Conservation (phyloP, 1,284 basidiomycete species). For the Boletus putidus region DNA sequence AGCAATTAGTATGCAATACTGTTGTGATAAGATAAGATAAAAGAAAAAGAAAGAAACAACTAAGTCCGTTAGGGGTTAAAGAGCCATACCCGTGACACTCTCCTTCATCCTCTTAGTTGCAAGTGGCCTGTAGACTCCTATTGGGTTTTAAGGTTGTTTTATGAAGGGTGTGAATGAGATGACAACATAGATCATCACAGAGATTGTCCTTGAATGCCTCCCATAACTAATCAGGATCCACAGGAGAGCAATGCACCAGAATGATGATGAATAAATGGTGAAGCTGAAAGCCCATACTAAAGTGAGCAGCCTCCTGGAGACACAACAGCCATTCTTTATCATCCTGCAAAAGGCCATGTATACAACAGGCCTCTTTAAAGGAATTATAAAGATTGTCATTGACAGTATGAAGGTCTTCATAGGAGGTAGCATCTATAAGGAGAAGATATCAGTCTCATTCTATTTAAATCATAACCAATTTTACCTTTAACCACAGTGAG, state of each 20-base stretch:
- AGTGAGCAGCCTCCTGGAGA: constrained; percentile 36
- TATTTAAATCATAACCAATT: no score
- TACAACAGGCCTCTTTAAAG: constrained; percentile 35
- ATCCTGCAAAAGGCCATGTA: constrained; percentile 40
- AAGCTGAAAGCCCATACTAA: constrained; percentile 35
- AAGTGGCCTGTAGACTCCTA: no score
- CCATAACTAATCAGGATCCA: constrained; percentile 34
- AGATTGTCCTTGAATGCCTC: constrained; percentile 24
- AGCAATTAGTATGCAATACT: no score
- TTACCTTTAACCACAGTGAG: constrained; percentile 35
- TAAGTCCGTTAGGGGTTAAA: no score
- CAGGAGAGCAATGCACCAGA: constrained; percentile 31
- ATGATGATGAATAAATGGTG: constrained; percentile 38
- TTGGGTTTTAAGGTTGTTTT: no score
- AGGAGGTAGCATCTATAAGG: constrained; percentile 32
- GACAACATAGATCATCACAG: constrained; percentile 42
- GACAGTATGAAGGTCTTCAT: constrained; percentile 29
- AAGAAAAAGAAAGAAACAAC: no score
- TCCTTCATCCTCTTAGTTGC: no score
- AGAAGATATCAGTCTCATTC: no score
- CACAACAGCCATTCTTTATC: constrained; percentile 40
- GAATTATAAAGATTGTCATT: constrained; percentile 17
- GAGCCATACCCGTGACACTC: no score
- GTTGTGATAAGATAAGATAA: no score
- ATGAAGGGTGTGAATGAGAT: no score